Evolutionary conservation across 2,329 filamentous ascomycete species (phyloP).

Genomic region (Chalaropsis ovoidea): DNA sequence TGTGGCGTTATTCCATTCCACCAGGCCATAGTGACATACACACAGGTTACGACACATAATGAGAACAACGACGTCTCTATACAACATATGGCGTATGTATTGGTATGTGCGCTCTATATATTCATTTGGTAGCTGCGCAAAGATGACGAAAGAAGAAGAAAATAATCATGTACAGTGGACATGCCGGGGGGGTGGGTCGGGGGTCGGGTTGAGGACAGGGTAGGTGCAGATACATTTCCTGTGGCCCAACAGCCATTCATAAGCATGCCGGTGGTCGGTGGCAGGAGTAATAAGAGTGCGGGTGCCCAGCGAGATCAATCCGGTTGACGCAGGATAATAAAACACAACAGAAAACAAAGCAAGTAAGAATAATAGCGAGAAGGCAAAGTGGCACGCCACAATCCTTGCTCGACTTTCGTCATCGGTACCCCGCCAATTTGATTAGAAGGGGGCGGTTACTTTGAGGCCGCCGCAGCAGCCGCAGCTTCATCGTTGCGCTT

Average conservation of each 20-base stretch:
- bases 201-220: no score
- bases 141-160: background rate
- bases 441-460: constrained; percentile 1
- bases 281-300: background rate
- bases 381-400: background rate
- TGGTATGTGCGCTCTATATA: constrained; percentile 5
- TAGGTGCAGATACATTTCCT: background rate
- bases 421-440: background rate
- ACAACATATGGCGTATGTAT: constrained; percentile 6
- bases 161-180: constrained; percentile 16
- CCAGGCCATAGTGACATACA: background rate
- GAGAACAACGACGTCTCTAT: background rate
- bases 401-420: background rate
- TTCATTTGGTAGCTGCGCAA: constrained; percentile 1
- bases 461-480: constrained; percentile 27
- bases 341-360: background rate
- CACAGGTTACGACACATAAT: background rate
- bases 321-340: background rate
- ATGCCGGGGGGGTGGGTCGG: no score
- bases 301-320: background rate
- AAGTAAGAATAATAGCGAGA: constrained; percentile 1
- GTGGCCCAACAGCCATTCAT: background rate
- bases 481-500: constrained; percentile 33
- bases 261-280: background rate
- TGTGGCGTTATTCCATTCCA: no score